Base-by-base conservation (phyloP, 73 alveolate species). In the Blepharisma japonicum region DNA sequence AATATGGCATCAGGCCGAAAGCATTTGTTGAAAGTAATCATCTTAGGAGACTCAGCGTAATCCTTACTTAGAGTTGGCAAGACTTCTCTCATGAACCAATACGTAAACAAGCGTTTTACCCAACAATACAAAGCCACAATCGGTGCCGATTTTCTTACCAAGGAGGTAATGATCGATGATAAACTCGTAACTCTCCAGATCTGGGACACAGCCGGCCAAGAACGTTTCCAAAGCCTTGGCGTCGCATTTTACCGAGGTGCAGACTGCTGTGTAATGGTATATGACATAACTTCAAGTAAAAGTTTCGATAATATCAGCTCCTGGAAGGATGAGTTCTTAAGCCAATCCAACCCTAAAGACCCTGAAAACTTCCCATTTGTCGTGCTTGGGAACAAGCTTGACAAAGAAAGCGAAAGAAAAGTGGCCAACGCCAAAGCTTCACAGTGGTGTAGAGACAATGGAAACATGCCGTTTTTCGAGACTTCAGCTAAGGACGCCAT, bases 161-260 rank as follows among this genome's bases (percentile, higher is more conserved):
- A 95, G 82, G 94, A 91, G 66, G 92, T 95, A 48, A 83, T 72
- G 81, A 86, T 94, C n/a, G 99, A 95, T 82, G 98, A 90, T 56
- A 80, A 90, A 23, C 93, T 91, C 77, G 99, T 95, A 18, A 92
- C 98, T 39, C 80, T 70, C 6, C 80, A 85, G 85, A 85, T 85
- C 86, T 85, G 92, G 92, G 92, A 85, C 56, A 85, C 92, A 25
- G 92, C 92, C 50, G 92, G 91, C 5, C 79, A 77, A 78, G 94
- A 85, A 55, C 81, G 97, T 78, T 96, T 91, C 89, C 88, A 89
- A 79, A 55, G 90, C 68, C 85, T 93, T 68, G 99, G 99, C 50
- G 99, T 95, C 23, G 97, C 99, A 6, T 97, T 96, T 88, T 97
- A 97, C 78, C 89, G 98, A 80, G 98, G 99, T 45, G 99, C 99